These are phyloP conservation scores for Ceratonia siliqua DNA, from an alignment of 306 rosid genomes.

Conservation along the genomic window DNA sequence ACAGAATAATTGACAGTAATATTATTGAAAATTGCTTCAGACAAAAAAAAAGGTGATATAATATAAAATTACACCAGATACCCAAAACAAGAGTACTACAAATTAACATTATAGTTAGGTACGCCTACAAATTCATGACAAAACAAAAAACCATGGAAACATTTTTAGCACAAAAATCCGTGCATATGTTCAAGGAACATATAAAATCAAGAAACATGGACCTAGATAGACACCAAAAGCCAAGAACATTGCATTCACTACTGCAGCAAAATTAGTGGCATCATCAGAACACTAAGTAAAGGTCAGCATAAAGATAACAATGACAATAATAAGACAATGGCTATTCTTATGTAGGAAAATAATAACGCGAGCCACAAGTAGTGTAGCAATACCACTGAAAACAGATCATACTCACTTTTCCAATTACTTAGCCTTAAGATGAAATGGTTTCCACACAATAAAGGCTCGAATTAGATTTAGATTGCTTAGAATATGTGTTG, in stretches of 20 bases:
- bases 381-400: not conserved
- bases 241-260: not conserved
- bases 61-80: not conserved
- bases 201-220: not conserved
- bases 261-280: not conserved
- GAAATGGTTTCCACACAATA: not conserved
- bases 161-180: not conserved
- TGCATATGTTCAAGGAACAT: not conserved
- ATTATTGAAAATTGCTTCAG: conserved; percentile 11
- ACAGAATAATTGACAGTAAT: conserved; percentile 6
- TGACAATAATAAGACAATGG: not conserved
- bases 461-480: not conserved
- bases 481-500: not conserved
- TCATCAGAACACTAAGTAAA: not conserved
- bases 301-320: not conserved
- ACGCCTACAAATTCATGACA: not conserved
- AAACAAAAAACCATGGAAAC: not conserved
- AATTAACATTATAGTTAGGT: not conserved
- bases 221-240: not conserved
- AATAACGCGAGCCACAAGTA: not conserved
- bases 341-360: not conserved
- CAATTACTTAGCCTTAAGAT: not conserved
- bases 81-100: not conserved
- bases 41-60: not conserved
- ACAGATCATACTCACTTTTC: not conserved